Evolutionary conservation across 2,329 filamentous ascomycete species (phyloP), one percentile per base, ranked within the genome.

Genomic region (Celoporthe dispersa): DNA sequence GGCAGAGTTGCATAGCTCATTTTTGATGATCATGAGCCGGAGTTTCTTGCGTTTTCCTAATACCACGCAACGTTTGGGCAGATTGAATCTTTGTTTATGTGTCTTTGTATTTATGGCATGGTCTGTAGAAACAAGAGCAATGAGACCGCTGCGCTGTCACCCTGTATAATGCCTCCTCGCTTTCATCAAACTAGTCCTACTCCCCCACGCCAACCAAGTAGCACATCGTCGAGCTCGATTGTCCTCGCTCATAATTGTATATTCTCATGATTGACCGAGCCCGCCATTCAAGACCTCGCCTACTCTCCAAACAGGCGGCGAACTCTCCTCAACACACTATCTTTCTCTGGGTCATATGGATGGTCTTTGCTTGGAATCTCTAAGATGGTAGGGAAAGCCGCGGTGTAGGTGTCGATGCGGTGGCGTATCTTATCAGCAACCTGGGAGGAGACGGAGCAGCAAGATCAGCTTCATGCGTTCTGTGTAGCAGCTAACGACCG

Each of bases 361-460:
- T 99, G 96, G 80, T 99, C 96, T 86, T 99, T 99, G 83, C 94
- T 97, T 33, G 96, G 96, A 72, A 99, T 98, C 82, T 99, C 96
- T 70, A 99, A 89, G 68, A 99, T 88, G 31, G 94, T 91, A n/a
- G 96, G 96, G 82, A 99, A 99, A 5, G 96, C 94, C 64, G 95
- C 93, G 28, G 94, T 95, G 82, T 97, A 98, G 51, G 89, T 90
- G 81, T 99, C 96, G 75, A 99, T 91, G 72, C 91, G 90, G 79
- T 95, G 88, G 80, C 96, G 90, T 87, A 99, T 99, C 79, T 90
- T 90, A 80, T 99, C 96, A 66, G 96, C 96, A 77, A 99, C 88
- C 95, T 98, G 76, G 37, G 11, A n/a, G 22, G 35, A n/a, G 22
- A 35, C 19, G 65, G 28, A 33, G 37, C 60, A n/a, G 35, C 0